Conservation (phyloP, 2,329 filamentous ascomycete genomes). For the Phialemoniopsis sp. region DNA sequence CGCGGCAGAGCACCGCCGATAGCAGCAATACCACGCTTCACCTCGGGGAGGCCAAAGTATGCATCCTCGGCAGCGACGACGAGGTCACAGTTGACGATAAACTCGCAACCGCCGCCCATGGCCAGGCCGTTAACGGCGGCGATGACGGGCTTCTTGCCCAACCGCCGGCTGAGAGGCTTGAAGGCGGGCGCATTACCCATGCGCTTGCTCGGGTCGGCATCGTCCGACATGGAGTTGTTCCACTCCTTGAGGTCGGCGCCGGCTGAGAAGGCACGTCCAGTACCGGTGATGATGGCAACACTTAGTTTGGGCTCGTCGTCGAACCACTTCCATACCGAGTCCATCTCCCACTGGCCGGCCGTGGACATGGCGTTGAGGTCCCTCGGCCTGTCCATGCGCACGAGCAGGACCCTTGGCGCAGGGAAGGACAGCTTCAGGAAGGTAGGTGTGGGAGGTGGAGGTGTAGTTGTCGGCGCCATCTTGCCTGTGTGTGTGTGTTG, state of each 20-base stretch:
- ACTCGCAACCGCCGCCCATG: conserved; percentile 58
- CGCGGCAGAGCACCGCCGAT: conserved; percentile 68
- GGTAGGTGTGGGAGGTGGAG: conserved; percentile 22
- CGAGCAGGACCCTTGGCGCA: conserved; percentile 30
- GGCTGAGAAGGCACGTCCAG: not conserved
- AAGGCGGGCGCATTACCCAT: conserved; percentile 19
- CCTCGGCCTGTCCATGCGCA: conserved; percentile 33
- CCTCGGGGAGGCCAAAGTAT: conserved; percentile 60
- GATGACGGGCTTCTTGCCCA: conserved; percentile 58
- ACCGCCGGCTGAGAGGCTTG: conserved; percentile 38
- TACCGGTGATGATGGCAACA: conserved; percentile 12
- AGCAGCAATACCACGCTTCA: conserved; percentile 65
- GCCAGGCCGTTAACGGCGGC: conserved; percentile 60
- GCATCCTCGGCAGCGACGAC: conserved; percentile 49
- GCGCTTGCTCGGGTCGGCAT: conserved; percentile 12
- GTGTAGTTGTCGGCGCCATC: conserved; percentile 21
- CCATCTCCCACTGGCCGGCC: conserved; percentile 33
- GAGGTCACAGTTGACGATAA: conserved; percentile 57
- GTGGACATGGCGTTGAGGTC: conserved; percentile 35
- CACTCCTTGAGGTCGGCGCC: conserved; percentile 2
- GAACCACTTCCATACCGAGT: conserved; percentile 36
- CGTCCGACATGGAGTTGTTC: conserved; percentile 15
- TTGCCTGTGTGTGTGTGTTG: conserved; percentile 4
- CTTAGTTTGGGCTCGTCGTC: conserved; percentile 17
- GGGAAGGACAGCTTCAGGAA: conserved; percentile 33